A percentile compares a stretch with the other conserved stretches of the same genome.
Evolutionary conservation across 2,329 filamentous ascomycete species (phyloP).

Genomic region (Cladosporium sp.): DNA sequence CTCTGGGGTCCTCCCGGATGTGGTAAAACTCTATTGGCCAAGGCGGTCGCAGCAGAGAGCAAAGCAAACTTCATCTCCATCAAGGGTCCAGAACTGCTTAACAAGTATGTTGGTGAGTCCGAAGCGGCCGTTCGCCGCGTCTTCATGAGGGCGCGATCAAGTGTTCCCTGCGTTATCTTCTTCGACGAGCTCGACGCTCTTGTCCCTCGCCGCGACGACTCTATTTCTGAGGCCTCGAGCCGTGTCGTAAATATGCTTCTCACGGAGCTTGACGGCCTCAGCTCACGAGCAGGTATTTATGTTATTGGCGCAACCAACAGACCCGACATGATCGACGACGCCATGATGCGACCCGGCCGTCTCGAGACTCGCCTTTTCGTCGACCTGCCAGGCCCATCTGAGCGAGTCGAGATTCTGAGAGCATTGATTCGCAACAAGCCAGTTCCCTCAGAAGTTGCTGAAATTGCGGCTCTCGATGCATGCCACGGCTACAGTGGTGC

Average conservation of each 20-base stretch:
- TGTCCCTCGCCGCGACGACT: slow-evolving; percentile 75
- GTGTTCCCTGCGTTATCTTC: slow-evolving; percentile 90
- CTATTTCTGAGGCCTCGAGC: slow-evolving; percentile 73
- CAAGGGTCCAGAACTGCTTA: slow-evolving; percentile 91
- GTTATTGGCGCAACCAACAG: slow-evolving; percentile 93
- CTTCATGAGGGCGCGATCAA: slow-evolving; percentile 80
- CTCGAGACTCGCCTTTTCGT: slow-evolving; percentile 87
- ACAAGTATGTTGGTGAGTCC: slow-evolving; percentile 96
- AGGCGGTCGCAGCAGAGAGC: slow-evolving; percentile 91
- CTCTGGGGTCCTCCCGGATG: slow-evolving; percentile 97
- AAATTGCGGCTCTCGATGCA: slow-evolving; percentile 60
- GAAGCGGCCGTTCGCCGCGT: slow-evolving; percentile 90
- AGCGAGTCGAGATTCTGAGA: slow-evolving; percentile 79
- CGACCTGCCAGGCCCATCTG: slow-evolving; percentile 72
- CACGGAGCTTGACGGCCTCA: slow-evolving; percentile 86
- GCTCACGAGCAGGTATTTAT: slow-evolving; percentile 77
- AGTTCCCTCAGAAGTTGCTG: slow-evolving; percentile 43
- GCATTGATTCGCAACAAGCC: slow-evolving; percentile 57
- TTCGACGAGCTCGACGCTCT: slow-evolving; percentile 96
- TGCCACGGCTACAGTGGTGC: slow-evolving; percentile 76
- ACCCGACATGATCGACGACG: slow-evolving; percentile 93
- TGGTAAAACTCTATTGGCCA: slow-evolving; percentile 92
- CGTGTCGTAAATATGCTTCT: slow-evolving; percentile 93
- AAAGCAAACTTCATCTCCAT: slow-evolving; percentile 98
- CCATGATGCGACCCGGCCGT: slow-evolving; percentile 87